Base-by-base conservation (phyloP, 352 stramenopile genomes). In the Globisporangium perplexum region DNA sequence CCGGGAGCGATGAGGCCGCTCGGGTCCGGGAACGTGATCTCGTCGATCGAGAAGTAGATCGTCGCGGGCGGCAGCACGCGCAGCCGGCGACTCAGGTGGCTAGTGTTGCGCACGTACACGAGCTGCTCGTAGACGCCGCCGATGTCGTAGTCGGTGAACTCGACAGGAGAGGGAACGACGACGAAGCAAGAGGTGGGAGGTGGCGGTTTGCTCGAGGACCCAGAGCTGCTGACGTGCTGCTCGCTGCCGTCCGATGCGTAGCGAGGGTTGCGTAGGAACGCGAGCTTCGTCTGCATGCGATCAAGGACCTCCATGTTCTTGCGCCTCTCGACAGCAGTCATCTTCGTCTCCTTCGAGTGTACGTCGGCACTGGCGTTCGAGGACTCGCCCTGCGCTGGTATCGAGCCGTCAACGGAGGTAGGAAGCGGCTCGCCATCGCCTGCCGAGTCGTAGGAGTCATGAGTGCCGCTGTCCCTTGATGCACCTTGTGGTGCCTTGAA, bases 221-320 rank as follows among this genome's bases (percentile, higher is more conserved):
- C 38, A 7, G 17, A 18, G 38, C 10, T 6, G 10, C 22, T 30
- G 42, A 3, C 7, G 46, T 5, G 23, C 44, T 17, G 3, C 15
- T 39, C 15, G 1, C 4, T 18, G 14, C 46, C 15, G 31, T 17
- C 31, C 4, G 47, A 12, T 7, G 54, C 58, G 49, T 70, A 90
- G 4, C 82, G 69, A 12, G 82, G 79, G 28, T 93, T 93, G 33
- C 82, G 65, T 1, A 79, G 35, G 56, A 85, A 93, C 47, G 86
- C 68, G 18, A 93, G 80, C 41, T 87, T 89, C 10, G 62, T 88
- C 53, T 93, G 77, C 82, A 93, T 90, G 17, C 77, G 79, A 8
- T 74, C 50, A 12, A 90, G 70, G 50, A 93, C 90, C 30, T 51
- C 74, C 50, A 77, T 60, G 55, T 93, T 93, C 45, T 74, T 74